Evolutionary conservation across 257 asterid genomes (phyloP).

Genomic region (Fraxinus americana): DNA sequence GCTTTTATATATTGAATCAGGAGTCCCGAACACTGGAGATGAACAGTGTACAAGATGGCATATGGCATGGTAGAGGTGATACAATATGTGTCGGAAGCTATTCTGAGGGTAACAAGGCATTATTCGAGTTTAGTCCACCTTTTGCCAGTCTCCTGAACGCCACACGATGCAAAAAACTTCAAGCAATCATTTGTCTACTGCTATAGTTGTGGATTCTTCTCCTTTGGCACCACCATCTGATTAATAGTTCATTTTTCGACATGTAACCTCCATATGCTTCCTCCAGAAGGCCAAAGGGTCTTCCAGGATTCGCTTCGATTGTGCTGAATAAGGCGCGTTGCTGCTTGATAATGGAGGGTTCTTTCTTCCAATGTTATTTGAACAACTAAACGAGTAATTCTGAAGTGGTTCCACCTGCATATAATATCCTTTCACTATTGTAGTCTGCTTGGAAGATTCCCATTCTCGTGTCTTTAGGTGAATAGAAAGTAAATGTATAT

Average conservation of each 20-base stretch:
- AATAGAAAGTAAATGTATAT: no score
- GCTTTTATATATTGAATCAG: constrained; percentile 43
- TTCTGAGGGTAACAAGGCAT: constrained; percentile 40
- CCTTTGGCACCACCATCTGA: constrained; percentile 25
- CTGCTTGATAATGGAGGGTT: no score
- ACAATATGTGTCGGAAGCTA: constrained; percentile 74
- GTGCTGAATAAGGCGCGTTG: no score
- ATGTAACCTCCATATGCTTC: no score
- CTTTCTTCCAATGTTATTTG: no score
- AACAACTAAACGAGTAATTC: no score
- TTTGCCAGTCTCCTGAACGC: constrained; percentile 50
- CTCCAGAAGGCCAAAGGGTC: no score
- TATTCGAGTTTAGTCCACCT: constrained; percentile 42
- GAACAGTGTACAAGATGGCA: constrained; percentile 94
- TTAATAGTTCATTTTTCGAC: background rate
- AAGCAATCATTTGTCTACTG: constrained; percentile 21
- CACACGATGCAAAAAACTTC: constrained; percentile 30
- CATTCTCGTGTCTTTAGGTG: no score
- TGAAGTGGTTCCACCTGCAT: no score
- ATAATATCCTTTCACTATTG: no score
- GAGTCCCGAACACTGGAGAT: constrained; percentile 94
- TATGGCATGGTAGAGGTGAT: constrained; percentile 97
- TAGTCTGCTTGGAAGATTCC: no score
- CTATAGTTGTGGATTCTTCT: constrained; percentile 15
- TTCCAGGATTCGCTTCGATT: no score